phyloP scores from a whole-genome alignment of 2,329 filamentous ascomycete species.

The Apiospora malaysiana region DNA sequence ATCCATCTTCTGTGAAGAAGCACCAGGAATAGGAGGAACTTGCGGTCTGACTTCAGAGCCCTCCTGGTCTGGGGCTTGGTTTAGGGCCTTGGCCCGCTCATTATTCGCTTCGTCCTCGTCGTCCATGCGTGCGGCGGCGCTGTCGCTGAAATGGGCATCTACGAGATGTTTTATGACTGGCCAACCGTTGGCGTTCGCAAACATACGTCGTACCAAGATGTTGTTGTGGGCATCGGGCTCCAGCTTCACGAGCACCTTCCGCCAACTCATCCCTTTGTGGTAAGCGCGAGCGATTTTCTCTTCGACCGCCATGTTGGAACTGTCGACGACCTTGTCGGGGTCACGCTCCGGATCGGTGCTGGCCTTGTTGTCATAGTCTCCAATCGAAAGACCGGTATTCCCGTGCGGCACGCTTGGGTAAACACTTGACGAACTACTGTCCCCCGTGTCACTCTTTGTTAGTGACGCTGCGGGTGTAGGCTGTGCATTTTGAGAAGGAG shows the following conservation, averaged over 20 bases:
- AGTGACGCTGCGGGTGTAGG: slow-evolving; percentile 32
- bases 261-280: slow-evolving; percentile 89
- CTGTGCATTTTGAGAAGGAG: slow-evolving; percentile 25
- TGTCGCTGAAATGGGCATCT: slow-evolving; percentile 90
- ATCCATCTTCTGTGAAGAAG: background rate
- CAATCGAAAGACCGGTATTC: slow-evolving; percentile 50
- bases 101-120: slow-evolving; percentile 70
- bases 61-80: slow-evolving; percentile 62
- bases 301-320: slow-evolving; percentile 83
- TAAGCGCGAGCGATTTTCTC: slow-evolving; percentile 98
- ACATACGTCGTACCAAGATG: slow-evolving; percentile 94
- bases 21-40: background rate
- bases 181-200: slow-evolving; percentile 97
- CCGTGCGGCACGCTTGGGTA: slow-evolving; percentile 44
- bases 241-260: slow-evolving; percentile 92
- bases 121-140: slow-evolving; percentile 65
- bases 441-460: slow-evolving; percentile 27
- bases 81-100: slow-evolving; percentile 71
- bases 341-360: slow-evolving; percentile 54
- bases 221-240: slow-evolving; percentile 99
- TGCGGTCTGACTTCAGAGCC: slow-evolving; percentile 64
- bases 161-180: slow-evolving; percentile 94
- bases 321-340: slow-evolving; percentile 57
- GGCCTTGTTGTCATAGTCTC: slow-evolving; percentile 59
- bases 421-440: slow-evolving; percentile 39